Conservation (phyloP, 495 filamentous ascomycete genomes). For the Penicillium salamii region DNA sequence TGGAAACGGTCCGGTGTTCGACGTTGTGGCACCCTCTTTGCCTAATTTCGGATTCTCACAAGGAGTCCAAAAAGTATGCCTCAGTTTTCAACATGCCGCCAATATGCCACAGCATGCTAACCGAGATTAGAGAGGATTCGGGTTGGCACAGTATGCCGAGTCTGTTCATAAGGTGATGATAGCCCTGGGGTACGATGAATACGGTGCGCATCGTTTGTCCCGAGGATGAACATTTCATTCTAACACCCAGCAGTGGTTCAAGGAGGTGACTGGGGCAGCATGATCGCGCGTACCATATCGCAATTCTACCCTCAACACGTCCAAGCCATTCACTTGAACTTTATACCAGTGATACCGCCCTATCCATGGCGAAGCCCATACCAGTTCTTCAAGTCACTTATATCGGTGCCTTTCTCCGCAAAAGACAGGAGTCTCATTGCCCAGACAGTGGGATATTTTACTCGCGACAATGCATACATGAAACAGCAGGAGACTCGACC, state of each 20-base stretch:
- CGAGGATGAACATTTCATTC: background rate
- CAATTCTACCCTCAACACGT: slow-evolving; percentile 36
- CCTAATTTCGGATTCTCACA: slow-evolving; percentile 72
- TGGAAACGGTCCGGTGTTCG: slow-evolving; percentile 53
- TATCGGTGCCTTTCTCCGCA: slow-evolving; percentile 35
- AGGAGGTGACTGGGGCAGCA: slow-evolving; percentile 51
- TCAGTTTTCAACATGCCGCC: background rate
- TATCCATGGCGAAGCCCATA: slow-evolving; percentile 33
- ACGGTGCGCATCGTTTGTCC: slow-evolving; percentile 22
- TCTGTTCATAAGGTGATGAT: slow-evolving; percentile 43
- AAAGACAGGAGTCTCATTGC: slow-evolving; percentile 32
- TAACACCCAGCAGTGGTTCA: slow-evolving; percentile 35
- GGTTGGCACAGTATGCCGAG: slow-evolving; percentile 42
- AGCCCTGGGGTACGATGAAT: slow-evolving; percentile 42
- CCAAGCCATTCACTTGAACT: slow-evolving; percentile 46
- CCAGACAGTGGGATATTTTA: slow-evolving; percentile 31
- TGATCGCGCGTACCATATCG: slow-evolving; percentile 41
- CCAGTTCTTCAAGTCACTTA: slow-evolving; percentile 28
- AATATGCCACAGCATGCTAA: no score
- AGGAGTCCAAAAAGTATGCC: slow-evolving; percentile 43
- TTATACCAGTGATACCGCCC: slow-evolving; percentile 32
- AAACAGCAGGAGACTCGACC: slow-evolving; percentile 48
- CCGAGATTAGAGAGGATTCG: slow-evolving; percentile 36
- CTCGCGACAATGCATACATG: slow-evolving; percentile 42
- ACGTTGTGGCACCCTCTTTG: slow-evolving; percentile 67